Evolutionary conservation across 106 monocot genomes (phyloP), one percentile per base, ranked within the genome.

Genomic region (Allium fistulosum): DNA sequence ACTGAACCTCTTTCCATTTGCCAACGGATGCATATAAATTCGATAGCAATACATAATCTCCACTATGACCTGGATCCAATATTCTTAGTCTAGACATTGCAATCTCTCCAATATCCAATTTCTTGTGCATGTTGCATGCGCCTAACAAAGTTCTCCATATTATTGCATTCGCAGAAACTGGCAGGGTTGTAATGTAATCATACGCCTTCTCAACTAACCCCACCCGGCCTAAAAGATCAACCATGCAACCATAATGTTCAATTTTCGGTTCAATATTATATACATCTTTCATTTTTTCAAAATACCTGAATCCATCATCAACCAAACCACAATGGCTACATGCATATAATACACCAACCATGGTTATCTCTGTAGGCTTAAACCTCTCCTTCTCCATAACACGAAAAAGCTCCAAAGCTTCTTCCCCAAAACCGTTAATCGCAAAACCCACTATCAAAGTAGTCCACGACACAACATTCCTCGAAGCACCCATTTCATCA

Each of bases 311-410:
- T 0, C 87, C 90, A 6, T 81, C 81, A 15, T 85, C 81, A 13
- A 95, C 91, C 67, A 88, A 67, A 3, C 90, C 90, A 14, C 94
- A 88, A 55, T 91, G 94, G 72, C 87, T 95, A 62, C 94, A 95
- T 16, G 87, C 85, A 46, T 95, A 88, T 13, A 95, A 37, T 7
- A 91, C 94, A 1, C 91, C 91, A 17, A 91, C 79, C 17, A 95
- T 58, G 2, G 91, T 95, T 62, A 95, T 85, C 79, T 88, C 91
- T 2, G 72, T 91, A 4, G 94, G 91, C 49, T 59, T 53, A 11
- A 87, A 26, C 46, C 76, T 71, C 57, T 88, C 75, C 69, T 26
- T 65, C 71, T 91, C 91, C 94, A 95, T 95, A 1, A 0, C 63
- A 0, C 18, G 11, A 17, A 91, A 95, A 1, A 90, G 60, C 45